A percentile compares a stretch with the other conserved stretches of the same genome.
These are phyloP conservation scores for Nissolia schottii DNA, from an alignment of 306 rosid genomes.

Conservation along the genomic window DNA sequence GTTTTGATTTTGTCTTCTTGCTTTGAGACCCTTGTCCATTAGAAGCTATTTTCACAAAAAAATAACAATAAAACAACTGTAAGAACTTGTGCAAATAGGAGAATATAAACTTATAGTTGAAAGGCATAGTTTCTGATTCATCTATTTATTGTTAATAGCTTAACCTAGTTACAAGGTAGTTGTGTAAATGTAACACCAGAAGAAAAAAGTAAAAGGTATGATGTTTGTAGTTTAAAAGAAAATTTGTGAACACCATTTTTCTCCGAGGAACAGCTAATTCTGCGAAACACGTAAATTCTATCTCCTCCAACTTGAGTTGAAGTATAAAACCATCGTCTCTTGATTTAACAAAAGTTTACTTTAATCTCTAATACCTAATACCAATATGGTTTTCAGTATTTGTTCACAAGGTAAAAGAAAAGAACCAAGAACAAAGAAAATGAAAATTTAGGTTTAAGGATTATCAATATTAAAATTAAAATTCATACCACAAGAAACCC, in stretches of 20 bases:
- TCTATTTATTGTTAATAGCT: background rate
- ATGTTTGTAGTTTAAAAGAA: background rate
- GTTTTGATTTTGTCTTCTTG: slow-evolving; percentile 55
- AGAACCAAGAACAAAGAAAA: background rate
- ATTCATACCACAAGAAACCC: background rate
- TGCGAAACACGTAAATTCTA: background rate
- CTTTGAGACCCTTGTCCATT: slow-evolving; percentile 88
- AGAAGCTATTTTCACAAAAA: slow-evolving; percentile 46
- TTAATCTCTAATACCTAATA: background rate
- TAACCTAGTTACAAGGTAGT: background rate
- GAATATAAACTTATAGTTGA: background rate
- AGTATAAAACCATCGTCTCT: background rate
- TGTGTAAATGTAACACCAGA: background rate
- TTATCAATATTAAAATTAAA: background rate
- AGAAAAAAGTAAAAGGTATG: background rate
- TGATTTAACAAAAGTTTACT: background rate
- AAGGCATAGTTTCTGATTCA: background rate
- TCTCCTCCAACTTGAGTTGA: background rate
- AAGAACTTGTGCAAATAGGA: slow-evolving; percentile 20
- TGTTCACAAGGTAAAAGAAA: background rate
- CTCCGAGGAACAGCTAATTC: background rate
- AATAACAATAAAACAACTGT: slow-evolving; percentile 24
- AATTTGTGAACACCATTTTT: background rate
- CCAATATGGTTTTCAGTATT: background rate
- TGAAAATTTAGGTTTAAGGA: background rate